Evolutionary conservation across 1,139 yeast species (phyloP).

Genomic region (Sugiyamaella japonica): DNA sequence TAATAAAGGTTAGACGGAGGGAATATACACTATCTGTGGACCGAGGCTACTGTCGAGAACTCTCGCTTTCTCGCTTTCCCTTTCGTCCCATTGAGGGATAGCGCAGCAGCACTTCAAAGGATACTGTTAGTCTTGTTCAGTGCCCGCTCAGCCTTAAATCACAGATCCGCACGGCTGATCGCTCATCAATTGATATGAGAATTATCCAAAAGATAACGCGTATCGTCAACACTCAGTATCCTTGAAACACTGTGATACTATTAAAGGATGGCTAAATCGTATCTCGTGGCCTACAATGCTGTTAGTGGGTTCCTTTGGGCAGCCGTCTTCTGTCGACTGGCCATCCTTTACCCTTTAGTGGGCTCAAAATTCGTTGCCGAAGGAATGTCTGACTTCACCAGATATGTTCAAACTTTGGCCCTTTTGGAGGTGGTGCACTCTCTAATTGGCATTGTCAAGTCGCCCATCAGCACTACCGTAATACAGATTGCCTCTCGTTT

Average conservation of each 20-base stretch:
- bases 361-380: conserved; percentile 55
- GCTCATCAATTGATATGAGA: too few relatives aligned
- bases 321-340: conserved; percentile 48
- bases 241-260: neutral
- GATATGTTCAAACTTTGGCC: conserved; percentile 79
- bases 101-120: too few relatives aligned
- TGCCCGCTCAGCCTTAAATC: too few relatives aligned
- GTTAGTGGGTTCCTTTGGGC: conserved; percentile 69
- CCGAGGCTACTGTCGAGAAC: too few relatives aligned
- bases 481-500: conserved; percentile 87
- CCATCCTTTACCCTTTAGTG: conserved; percentile 42
- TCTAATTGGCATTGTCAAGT: conserved; percentile 68
- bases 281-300: conserved; percentile 58
- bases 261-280: conserved; percentile 23
- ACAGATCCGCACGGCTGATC: too few relatives aligned
- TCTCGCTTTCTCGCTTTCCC: too few relatives aligned
- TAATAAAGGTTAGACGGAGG: too few relatives aligned
- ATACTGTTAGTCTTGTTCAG: too few relatives aligned
- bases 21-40: too few relatives aligned
- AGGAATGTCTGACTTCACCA: conserved; percentile 59
- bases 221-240: too few relatives aligned
- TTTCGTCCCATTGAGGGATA: too few relatives aligned
- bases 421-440: conserved; percentile 79
- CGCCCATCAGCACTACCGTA: conserved; percentile 79
- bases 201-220: too few relatives aligned